Evolutionary conservation across 305 asterid genomes (phyloP).

Genomic region (Fraxinus sp.): DNA sequence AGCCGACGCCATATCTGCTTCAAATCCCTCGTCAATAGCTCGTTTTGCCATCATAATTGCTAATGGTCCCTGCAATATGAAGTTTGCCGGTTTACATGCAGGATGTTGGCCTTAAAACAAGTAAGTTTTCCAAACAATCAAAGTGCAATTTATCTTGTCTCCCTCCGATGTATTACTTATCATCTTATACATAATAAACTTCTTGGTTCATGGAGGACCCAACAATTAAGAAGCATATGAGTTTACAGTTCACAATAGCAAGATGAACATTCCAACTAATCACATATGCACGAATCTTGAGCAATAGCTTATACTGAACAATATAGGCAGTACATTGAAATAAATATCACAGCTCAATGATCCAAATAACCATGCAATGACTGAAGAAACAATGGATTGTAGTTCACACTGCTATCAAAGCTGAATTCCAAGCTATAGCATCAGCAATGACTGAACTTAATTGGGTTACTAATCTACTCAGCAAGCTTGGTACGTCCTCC

Average conservation of each 20-base stretch:
- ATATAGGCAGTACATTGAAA: not conserved
- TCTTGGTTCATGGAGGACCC: not conserved
- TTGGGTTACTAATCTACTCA: not conserved
- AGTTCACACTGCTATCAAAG: not conserved
- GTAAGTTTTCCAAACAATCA: not conserved
- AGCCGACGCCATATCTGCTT: constrained; percentile 54
- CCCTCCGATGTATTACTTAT: not conserved
- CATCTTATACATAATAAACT: not conserved
- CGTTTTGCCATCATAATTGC: constrained; percentile 85
- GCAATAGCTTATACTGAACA: not conserved
- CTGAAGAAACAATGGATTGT: not conserved
- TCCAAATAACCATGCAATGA: not conserved
- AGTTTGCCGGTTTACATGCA: not conserved
- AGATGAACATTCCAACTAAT: not conserved
- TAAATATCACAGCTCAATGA: not conserved
- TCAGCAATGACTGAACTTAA: not conserved
- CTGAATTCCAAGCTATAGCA: not conserved
- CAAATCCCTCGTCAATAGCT: constrained; percentile 74
- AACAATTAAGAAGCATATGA: not conserved
- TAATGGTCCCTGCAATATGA: constrained; percentile 69
- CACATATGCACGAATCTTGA: not conserved
- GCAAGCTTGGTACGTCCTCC: not conserved
- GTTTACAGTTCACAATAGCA: not conserved
- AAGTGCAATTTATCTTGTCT: not conserved
- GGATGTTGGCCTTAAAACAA: not conserved